Evolutionary conservation across 306 rosid genomes (phyloP), one percentile per base, ranked within the genome.

Genomic region (Begonia loranthoides): DNA sequence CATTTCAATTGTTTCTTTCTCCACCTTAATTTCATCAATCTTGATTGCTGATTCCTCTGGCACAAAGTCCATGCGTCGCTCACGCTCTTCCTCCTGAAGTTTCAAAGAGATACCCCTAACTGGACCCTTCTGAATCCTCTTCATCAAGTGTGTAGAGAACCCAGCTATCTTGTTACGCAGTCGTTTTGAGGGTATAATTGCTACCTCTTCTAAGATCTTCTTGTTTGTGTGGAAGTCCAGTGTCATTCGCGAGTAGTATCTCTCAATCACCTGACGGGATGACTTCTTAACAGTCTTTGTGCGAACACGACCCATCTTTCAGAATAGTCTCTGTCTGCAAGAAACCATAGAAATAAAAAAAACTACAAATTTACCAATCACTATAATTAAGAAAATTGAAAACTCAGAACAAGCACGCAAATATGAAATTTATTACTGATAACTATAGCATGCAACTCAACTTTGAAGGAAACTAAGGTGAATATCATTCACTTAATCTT

Each of bases 121-220:
- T 12, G 76, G 68, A n/a, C 76, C 76, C 57, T 70, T 70, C 41
- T 70, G 71, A 21, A 70, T 70, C 16, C 69, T 21, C 72, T 71
- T 71, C 72, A 71, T 71, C 38, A 71, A 49, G 48, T 71, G 72
- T 8, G 72, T 71, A 2, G 72, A 71, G 62, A 66, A 71, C 3
- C 76, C 76, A 15, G 69, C 76, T 12, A 71, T 71, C 62, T 71
- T 71, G 66, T 71, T 71, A 4, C 69, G 65, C 16, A 71, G 76
- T 10, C 72, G 52, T 59, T 71, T 71, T 21, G 72, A 71, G 36
- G 72, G 72, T 15, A 71, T 66, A 46, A 71, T 66, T 7, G 76
- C 72, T 1, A 71, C 76, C 36, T 71, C 76, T 54, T 61, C 72
- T 33, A 71, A 47, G 45, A 71, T 16, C 65, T 71, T 71, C 69